Percentiles rank a stretch among this genome's conserved stretches.
These are phyloP conservation scores for Polytrichum formosum DNA, from an alignment of 225 moss, liverwort and hornwort genomes.

Conservation along the genomic window DNA sequence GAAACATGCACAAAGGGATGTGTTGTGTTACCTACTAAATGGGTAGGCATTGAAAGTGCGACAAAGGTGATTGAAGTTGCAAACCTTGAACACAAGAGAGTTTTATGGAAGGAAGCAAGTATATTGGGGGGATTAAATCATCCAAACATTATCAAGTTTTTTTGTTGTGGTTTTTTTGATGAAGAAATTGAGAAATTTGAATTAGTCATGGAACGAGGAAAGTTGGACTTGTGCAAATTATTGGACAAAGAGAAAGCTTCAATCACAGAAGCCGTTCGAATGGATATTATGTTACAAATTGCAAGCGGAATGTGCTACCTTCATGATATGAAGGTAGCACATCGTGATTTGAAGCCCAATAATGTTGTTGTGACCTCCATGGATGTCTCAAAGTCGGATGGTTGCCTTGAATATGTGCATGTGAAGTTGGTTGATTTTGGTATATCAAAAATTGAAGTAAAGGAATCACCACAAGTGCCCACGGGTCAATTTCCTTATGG, in stretches of 20 bases:
- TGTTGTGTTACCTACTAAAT: background rate
- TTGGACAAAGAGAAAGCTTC: background rate
- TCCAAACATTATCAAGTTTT: no score
- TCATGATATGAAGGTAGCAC: no score
- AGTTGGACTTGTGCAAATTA: background rate
- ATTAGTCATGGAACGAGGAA: constrained; percentile 6
- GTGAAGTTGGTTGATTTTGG: no score
- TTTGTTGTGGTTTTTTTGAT: background rate
- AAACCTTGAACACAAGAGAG: no score
- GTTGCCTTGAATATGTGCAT: background rate
- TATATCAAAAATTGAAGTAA: no score
- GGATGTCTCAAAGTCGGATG: background rate
- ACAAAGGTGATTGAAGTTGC: no score
- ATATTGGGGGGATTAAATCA: no score
- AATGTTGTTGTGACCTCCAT: background rate
- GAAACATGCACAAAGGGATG: background rate
- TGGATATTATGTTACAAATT: background rate
- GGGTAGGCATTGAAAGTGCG: no score
- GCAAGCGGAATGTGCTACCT: no score
- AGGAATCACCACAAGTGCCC: no score
- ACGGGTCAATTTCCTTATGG: no score
- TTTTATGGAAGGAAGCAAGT: background rate
- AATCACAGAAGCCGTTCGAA: background rate
- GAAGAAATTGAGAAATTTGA: background rate
- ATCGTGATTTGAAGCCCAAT: no score